phyloP scores from a whole-genome alignment of 2,329 filamentous ascomycete species.

The Lomentospora prolificans region DNA sequence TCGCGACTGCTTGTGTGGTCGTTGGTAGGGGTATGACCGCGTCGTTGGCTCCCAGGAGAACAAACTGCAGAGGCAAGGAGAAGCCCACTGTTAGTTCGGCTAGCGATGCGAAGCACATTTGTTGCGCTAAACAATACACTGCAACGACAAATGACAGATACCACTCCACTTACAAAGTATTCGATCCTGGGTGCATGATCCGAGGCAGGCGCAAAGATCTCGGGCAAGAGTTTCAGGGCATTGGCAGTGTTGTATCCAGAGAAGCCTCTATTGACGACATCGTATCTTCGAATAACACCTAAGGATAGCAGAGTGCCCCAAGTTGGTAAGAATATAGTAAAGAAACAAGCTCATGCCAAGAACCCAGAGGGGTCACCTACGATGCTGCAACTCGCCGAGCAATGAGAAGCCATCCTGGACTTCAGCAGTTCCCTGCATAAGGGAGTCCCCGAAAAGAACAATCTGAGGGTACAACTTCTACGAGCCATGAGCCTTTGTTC shows the following conservation, averaged over 20 bases:
- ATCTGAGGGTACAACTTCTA: slow-evolving; percentile 58
- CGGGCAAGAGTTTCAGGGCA: slow-evolving; percentile 56
- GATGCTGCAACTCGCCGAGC: slow-evolving; percentile 57
- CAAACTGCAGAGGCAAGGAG: slow-evolving; percentile 36
- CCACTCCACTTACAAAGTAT: slow-evolving; percentile 47
- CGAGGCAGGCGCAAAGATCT: slow-evolving; percentile 60
- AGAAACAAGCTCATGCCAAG: background rate
- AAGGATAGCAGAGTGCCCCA: background rate
- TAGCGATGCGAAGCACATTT: too few relatives aligned
- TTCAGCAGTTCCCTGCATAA: slow-evolving; percentile 60
- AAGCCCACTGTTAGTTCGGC: background rate
- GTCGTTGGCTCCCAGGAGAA: slow-evolving; percentile 89
- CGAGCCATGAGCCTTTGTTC: background rate
- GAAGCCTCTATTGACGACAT: slow-evolving; percentile 82
- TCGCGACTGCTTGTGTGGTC: slow-evolving; percentile 64
- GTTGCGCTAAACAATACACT: too few relatives aligned
- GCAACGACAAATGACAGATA: too few relatives aligned
- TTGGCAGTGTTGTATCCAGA: slow-evolving; percentile 78
- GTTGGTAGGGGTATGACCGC: slow-evolving; percentile 55
- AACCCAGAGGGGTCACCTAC: too few relatives aligned
- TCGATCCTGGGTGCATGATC: slow-evolving; percentile 48
- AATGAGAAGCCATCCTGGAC: slow-evolving; percentile 63
- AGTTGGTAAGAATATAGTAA: background rate
- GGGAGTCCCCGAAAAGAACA: slow-evolving; percentile 82
- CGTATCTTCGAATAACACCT: slow-evolving; percentile 69